Evolutionary conservation across 306 rosid species (phyloP).

Genomic region (Cercis canadensis): DNA sequence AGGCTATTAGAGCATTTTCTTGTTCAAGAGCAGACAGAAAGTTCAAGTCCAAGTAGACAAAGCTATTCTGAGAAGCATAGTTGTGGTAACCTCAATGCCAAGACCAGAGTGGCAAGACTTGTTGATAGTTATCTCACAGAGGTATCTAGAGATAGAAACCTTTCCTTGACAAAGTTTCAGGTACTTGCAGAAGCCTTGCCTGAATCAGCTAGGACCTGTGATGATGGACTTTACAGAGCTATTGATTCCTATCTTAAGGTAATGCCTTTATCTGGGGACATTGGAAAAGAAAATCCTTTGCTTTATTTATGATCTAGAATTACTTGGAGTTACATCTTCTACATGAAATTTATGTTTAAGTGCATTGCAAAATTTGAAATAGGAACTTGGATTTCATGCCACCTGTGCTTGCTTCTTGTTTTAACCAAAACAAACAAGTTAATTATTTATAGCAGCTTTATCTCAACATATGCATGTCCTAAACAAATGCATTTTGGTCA

Average conservation of each 20-base stretch:
- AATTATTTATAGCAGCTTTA: no score
- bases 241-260: constrained; percentile 97
- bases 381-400: constrained; percentile 14
- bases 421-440: no score
- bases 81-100: constrained; percentile 66
- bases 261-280: constrained; percentile 30
- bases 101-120: constrained; percentile 95
- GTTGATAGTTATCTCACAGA: constrained; percentile 98
- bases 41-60: constrained; percentile 72
- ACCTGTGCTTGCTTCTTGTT: constrained; percentile 14
- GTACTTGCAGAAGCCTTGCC: constrained; percentile 99
- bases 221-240: constrained; percentile 98
- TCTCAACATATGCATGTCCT: no score
- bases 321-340: neutral
- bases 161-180: constrained; percentile 95
- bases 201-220: constrained; percentile 95
- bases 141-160: constrained; percentile 90
- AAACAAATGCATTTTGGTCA: no score
- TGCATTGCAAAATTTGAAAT: neutral
- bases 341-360: constrained; percentile 23
- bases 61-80: constrained; percentile 65
- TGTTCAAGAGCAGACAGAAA: constrained; percentile 87
- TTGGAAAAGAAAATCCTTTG: neutral
- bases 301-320: neutral
- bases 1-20: constrained; percentile 96